Conservation (phyloP, 164 flowering plant genomes). For the Chimonanthus salicifolius region DNA sequence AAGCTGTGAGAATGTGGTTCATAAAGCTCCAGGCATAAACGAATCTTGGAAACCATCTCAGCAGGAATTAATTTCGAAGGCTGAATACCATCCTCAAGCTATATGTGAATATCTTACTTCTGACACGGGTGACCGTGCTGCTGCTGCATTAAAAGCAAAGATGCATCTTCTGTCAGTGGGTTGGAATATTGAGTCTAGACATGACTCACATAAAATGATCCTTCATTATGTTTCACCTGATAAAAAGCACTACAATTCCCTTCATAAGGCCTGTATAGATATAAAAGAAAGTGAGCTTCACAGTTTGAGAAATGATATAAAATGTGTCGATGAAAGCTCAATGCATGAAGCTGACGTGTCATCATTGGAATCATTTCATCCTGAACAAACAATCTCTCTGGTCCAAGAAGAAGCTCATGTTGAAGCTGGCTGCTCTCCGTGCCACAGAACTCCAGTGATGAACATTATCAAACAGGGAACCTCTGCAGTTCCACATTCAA, state of each 20-base stretch:
- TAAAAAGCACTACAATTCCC: constrained; percentile 34
- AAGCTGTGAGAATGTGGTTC: not conserved
- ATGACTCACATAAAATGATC: constrained; percentile 10
- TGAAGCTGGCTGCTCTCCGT: constrained; percentile 1
- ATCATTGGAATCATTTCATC: not conserved
- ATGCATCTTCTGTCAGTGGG: constrained; percentile 53
- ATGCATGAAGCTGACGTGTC: not conserved
- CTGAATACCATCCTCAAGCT: not conserved
- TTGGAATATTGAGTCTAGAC: constrained; percentile 49
- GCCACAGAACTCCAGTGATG: not conserved
- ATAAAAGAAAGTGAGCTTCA: constrained; percentile 5
- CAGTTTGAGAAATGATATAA: constrained; percentile 5
- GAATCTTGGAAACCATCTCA: not conserved
- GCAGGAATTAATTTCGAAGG: not conserved
- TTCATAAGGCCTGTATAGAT: constrained; percentile 26
- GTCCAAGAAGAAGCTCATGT: not conserved
- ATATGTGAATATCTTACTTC: not conserved
- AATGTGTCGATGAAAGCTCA: constrained; percentile 5
- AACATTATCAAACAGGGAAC: not conserved
- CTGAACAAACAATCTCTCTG: not conserved
- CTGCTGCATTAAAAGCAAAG: constrained; percentile 19
- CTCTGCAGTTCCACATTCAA: constrained; percentile 2
- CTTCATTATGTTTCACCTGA: constrained; percentile 43
- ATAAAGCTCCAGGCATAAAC: not conserved
- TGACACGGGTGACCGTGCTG: not conserved